phyloP scores from a whole-genome alignment of 1,284 basidiomycete species.

The Golubevia sp. region DNA sequence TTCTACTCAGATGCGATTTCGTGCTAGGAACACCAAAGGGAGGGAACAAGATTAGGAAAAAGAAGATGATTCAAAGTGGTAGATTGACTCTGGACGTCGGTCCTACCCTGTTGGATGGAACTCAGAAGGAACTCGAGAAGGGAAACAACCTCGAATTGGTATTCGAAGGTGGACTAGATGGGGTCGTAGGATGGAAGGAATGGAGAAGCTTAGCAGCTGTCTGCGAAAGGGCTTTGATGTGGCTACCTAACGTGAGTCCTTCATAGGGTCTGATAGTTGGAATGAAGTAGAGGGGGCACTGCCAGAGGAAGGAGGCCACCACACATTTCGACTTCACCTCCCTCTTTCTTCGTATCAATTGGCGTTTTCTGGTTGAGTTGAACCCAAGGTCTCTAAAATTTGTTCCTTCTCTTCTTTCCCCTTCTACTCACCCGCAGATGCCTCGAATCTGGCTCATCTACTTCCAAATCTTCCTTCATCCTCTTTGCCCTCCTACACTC shows the following conservation, averaged over 20 bases:
- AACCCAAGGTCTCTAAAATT: too few species aligned
- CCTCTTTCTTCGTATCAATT: too few species aligned
- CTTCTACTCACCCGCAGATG: too few species aligned
- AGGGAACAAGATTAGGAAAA: slow-evolving; percentile 18
- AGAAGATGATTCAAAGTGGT: slow-evolving; percentile 32
- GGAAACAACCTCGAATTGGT: background rate
- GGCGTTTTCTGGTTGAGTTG: too few species aligned
- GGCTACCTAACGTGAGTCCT: slow-evolving; percentile 39
- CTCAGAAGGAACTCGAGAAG: slow-evolving; percentile 30
- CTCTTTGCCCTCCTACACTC: slow-evolving; percentile 45
- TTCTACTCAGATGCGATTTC: slow-evolving; percentile 42
- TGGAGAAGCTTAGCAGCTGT: slow-evolving; percentile 52
- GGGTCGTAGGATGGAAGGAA: slow-evolving; percentile 46
- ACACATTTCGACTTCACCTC: too few species aligned
- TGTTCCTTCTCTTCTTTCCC: background rate
- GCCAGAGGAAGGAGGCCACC: too few species aligned
- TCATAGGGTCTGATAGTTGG: too few species aligned
- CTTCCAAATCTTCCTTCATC: slow-evolving; percentile 53
- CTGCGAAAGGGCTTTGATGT: slow-evolving; percentile 54
- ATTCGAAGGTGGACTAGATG: slow-evolving; percentile 35
- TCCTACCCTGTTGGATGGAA: slow-evolving; percentile 40
- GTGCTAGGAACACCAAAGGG: slow-evolving; percentile 48
- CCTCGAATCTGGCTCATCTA: slow-evolving; percentile 56
- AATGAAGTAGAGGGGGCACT: too few species aligned
- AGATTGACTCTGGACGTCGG: slow-evolving; percentile 43